Percentiles rank a stretch among this genome's conserved stretches.
Evolutionary conservation across 768 basidiomycete species (phyloP).

Genomic region (Suillus discolor): DNA sequence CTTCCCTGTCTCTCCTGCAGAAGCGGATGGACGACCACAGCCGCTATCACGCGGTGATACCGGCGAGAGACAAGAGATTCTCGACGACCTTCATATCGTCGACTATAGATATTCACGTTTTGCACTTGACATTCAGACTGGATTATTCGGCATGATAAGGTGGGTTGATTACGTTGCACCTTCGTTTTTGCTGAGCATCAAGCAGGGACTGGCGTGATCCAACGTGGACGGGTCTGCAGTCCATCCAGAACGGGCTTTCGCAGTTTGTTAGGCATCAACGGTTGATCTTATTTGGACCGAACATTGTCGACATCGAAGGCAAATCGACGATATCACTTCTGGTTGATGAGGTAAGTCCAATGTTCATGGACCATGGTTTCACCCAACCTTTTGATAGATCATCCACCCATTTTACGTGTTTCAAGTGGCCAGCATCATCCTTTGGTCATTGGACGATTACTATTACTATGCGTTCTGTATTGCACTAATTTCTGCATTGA

Average conservation of each 20-base stretch:
- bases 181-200: constrained; percentile 10
- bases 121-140: constrained; percentile 81
- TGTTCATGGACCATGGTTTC: background rate
- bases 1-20: constrained; percentile 52
- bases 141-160: constrained; percentile 83
- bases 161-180: constrained; percentile 34
- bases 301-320: constrained; percentile 87
- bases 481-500: constrained; percentile 83
- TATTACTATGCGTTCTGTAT: constrained; percentile 98
- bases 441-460: constrained; percentile 96
- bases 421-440: constrained; percentile 90
- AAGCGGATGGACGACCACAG: constrained; percentile 29
- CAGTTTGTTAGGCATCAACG: constrained; percentile 62
- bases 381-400: constrained; percentile 47
- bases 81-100: constrained; percentile 63
- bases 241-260: constrained; percentile 68
- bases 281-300: constrained; percentile 74
- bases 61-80: constrained; percentile 35
- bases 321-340: constrained; percentile 80
- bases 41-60: constrained; percentile 32
- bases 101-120: constrained; percentile 95
- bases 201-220: constrained; percentile 90
- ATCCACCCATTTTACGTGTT: constrained; percentile 99
- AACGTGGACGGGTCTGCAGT: constrained; percentile 60
- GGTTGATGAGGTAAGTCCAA: constrained; percentile 78